phyloP scores from a whole-genome alignment of 371 early-diverging fungal species.

The Globomyces sp. region DNA sequence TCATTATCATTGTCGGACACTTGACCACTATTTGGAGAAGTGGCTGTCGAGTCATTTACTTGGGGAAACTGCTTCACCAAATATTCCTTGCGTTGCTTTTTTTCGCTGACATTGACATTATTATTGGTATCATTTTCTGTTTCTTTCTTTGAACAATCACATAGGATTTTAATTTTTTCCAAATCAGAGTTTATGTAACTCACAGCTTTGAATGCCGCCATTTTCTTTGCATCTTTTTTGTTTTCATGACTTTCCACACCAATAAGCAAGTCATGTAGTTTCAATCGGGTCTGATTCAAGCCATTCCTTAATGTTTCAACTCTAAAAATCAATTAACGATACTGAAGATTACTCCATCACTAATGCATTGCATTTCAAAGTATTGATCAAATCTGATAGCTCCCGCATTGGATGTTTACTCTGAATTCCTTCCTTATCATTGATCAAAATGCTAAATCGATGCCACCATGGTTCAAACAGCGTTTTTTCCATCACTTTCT shows the following conservation, averaged over 20 bases:
- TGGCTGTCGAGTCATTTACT: too few relatives aligned
- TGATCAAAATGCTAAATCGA: constrained; percentile 2
- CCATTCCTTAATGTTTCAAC: constrained; percentile 2
- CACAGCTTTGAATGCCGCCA: constrained; percentile 19
- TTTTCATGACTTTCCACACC: not conserved
- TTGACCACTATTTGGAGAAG: too few relatives aligned
- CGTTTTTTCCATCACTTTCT: constrained; percentile 25
- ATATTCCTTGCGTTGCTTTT: too few relatives aligned
- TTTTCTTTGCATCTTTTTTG: constrained; percentile 20
- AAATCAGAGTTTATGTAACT: constrained; percentile 3
- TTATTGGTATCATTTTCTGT: too few relatives aligned
- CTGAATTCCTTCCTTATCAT: not conserved
- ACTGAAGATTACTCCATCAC: constrained; percentile 17
- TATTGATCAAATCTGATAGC: constrained; percentile 1
- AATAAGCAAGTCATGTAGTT: constrained; percentile 14
- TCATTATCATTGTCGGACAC: too few relatives aligned
- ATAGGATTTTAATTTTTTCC: not conserved
- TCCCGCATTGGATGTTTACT: constrained; percentile 16
- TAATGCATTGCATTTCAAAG: constrained; percentile 11
- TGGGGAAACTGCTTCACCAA: too few relatives aligned
- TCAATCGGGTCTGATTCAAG: constrained; percentile 1
- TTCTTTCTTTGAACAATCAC: not conserved
- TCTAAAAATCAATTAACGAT: not conserved
- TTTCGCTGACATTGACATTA: too few relatives aligned
- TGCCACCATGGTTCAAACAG: constrained; percentile 38